These are phyloP conservation scores for Stramenopiles sp. DNA, from an alignment of 352 stramenopile genomes.

Conservation along the genomic window DNA sequence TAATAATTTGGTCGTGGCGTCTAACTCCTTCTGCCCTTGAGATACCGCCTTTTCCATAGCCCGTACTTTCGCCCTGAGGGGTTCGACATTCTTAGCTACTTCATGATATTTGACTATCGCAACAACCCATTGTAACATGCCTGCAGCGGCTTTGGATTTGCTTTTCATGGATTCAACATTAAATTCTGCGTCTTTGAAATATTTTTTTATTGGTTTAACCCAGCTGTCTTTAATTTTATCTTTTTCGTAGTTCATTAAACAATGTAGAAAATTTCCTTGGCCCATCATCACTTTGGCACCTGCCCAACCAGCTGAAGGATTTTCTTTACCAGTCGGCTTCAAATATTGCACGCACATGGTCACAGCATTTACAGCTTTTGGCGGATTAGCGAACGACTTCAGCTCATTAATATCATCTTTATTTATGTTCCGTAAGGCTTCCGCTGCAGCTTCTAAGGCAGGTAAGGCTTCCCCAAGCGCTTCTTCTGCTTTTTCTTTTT, in stretches of 20 bases:
- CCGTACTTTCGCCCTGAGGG: constrained; percentile 65
- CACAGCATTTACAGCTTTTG: constrained; percentile 70
- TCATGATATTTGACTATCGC: constrained; percentile 87
- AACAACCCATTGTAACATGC: constrained; percentile 71
- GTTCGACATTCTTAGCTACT: constrained; percentile 78
- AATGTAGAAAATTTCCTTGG: constrained; percentile 58
- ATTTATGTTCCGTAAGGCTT: constrained; percentile 72
- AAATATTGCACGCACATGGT: constrained; percentile 71
- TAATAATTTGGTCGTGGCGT: constrained; percentile 36
- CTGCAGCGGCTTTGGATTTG: constrained; percentile 64
- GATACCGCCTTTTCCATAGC: constrained; percentile 68
- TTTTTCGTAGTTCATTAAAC: constrained; percentile 83
- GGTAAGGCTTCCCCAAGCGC: constrained; percentile 71
- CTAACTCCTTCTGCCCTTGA: constrained; percentile 45
- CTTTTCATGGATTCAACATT: constrained; percentile 83
- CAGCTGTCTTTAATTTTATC: constrained; percentile 82
- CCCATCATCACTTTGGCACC: constrained; percentile 81
- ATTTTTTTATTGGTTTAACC: constrained; percentile 74
- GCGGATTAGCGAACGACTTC: constrained; percentile 79
- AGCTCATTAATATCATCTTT: constrained; percentile 84
- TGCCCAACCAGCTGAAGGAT: constrained; percentile 62
- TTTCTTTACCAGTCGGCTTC: constrained; percentile 58
- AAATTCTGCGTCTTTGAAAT: constrained; percentile 71
- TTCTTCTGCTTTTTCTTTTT: constrained; percentile 76
- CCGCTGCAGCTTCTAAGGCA: constrained; percentile 68